Conservation (phyloP, 2,329 filamentous ascomycete genomes). For the Alternaria consortialis region DNA sequence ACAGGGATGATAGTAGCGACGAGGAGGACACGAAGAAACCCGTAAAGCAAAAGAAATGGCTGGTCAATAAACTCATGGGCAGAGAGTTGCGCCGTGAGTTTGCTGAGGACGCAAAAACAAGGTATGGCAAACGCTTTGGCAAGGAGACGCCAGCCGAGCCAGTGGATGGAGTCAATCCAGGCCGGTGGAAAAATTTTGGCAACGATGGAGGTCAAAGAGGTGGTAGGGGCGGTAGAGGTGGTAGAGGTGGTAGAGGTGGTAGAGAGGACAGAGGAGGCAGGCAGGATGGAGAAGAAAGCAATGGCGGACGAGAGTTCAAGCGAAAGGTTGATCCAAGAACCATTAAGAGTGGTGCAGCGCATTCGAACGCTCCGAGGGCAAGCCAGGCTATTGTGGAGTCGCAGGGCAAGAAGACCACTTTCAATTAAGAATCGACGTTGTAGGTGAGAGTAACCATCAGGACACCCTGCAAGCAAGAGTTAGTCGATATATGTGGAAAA, state of each 20-base stretch:
- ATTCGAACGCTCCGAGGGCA: slow-evolving; percentile 65
- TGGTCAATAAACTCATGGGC: slow-evolving; percentile 84
- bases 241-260: slow-evolving; percentile 9
- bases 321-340: slow-evolving; percentile 56
- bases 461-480: background rate
- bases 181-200: slow-evolving; percentile 40
- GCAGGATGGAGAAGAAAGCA: slow-evolving; percentile 36
- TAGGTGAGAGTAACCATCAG: background rate
- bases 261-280: slow-evolving; percentile 21
- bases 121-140: slow-evolving; percentile 94
- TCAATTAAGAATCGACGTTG: slow-evolving; percentile 62
- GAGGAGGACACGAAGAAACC: slow-evolving; percentile 55
- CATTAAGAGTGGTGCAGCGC: slow-evolving; percentile 55
- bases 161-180: slow-evolving; percentile 47
- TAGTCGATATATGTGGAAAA: background rate
- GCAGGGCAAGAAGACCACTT: slow-evolving; percentile 82
- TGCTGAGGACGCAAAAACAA: slow-evolving; percentile 85
- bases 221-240: background rate
- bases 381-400: slow-evolving; percentile 81
- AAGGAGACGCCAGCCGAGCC: slow-evolving; percentile 65
- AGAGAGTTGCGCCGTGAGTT: slow-evolving; percentile 87
- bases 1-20: slow-evolving; percentile 64
- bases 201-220: slow-evolving; percentile 40
- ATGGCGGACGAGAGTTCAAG: slow-evolving; percentile 39
- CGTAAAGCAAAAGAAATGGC: slow-evolving; percentile 69